These are phyloP conservation scores for Sarocladium oryzae DNA, from an alignment of 2,329 filamentous ascomycete genomes.

Conservation along the genomic window DNA sequence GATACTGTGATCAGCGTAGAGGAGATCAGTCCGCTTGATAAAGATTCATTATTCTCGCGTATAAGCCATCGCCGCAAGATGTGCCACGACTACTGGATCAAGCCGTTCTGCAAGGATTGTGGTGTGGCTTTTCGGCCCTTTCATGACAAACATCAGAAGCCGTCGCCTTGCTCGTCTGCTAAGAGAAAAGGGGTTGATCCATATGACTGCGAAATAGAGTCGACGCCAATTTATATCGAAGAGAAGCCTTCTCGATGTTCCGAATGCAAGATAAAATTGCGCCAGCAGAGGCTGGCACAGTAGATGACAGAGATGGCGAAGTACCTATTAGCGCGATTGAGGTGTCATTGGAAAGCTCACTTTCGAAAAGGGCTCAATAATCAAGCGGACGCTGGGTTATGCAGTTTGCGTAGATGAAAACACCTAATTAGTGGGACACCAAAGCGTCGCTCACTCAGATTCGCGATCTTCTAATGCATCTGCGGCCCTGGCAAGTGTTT, in stretches of 20 bases:
- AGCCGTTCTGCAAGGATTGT: background rate
- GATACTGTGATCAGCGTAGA: too few relatives aligned
- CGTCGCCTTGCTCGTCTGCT: background rate
- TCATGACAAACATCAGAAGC: background rate
- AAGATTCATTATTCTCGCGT: background rate
- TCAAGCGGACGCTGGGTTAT: too few relatives aligned
- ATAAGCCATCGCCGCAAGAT: background rate
- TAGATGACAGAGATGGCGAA: too few relatives aligned
- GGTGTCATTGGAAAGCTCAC: too few relatives aligned
- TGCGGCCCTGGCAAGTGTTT: conserved; percentile 13
- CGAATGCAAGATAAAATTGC: background rate
- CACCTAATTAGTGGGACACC: too few relatives aligned
- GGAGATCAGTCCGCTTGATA: background rate
- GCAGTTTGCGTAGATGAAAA: too few relatives aligned
- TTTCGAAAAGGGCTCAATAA: too few relatives aligned
- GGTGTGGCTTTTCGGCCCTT: background rate
- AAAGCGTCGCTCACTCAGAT: background rate
- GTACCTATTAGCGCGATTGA: background rate
- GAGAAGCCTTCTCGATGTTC: background rate
- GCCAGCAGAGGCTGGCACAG: background rate
- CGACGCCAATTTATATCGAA: background rate
- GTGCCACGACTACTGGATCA: background rate
- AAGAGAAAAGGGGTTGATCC: background rate
- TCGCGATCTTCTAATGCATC: conserved; percentile 17
- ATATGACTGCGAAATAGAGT: background rate